These are phyloP conservation scores for Psilocybe cyanescens DNA, from an alignment of 768 basidiomycete genomes.

Conservation along the genomic window DNA sequence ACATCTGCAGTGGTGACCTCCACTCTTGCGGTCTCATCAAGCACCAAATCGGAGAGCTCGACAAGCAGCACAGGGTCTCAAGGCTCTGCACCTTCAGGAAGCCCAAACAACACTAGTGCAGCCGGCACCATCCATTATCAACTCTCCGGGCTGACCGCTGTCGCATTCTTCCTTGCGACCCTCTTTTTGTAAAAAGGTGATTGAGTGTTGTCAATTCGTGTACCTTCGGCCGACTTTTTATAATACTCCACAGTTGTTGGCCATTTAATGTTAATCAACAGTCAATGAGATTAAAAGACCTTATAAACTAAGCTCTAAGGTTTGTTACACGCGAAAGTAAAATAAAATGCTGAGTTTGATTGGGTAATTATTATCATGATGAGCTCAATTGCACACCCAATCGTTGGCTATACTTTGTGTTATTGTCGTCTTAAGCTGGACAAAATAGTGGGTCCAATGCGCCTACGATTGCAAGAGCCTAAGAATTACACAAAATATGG, in stretches of 20 bases:
- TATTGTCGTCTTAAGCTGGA: too few relatives aligned
- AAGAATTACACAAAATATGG: too few relatives aligned
- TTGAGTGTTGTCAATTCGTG: neutral
- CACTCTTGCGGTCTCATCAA: constrained; percentile 39
- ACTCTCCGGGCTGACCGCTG: constrained; percentile 1
- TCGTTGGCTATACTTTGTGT: too few relatives aligned
- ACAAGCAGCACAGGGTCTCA: neutral
- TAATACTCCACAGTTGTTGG: neutral
- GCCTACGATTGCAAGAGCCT: too few relatives aligned
- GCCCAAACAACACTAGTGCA: neutral
- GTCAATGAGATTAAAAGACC: neutral
- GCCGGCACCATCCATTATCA: neutral
- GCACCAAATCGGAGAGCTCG: neutral
- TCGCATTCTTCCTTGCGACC: neutral
- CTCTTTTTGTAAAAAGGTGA: neutral
- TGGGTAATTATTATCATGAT: too few relatives aligned
- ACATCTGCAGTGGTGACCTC: constrained; percentile 72
- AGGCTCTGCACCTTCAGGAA: neutral
- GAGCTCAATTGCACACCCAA: too few relatives aligned
- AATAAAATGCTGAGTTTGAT: too few relatives aligned
- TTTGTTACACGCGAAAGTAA: too few relatives aligned
- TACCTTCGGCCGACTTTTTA: neutral
- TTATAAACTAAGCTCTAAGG: neutral
- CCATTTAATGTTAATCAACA: neutral
- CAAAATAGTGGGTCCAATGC: too few relatives aligned